Evolutionary conservation across 352 stramenopile genomes (phyloP).

Genomic region (Phytopythium mirpurense): DNA sequence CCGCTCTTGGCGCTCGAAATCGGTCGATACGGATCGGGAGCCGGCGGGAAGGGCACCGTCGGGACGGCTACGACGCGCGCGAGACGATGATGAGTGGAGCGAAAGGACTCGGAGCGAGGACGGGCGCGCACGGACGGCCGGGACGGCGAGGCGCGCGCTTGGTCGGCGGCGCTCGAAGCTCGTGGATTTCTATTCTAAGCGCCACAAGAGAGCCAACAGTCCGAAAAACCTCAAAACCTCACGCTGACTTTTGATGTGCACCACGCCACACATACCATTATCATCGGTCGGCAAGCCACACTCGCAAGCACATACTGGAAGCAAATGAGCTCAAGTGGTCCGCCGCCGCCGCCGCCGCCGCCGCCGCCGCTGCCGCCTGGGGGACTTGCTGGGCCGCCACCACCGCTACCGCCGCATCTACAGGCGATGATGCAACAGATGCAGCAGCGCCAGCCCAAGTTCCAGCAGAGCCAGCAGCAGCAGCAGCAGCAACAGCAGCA

Average conservation of each 20-base stretch:
- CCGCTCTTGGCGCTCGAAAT: not conserved
- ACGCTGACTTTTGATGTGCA: not conserved
- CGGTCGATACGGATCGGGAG: not conserved
- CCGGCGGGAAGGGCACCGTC: not conserved
- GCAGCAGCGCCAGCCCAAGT: constrained; percentile 33
- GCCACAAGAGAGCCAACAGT: not conserved
- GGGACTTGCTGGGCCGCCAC: not conserved
- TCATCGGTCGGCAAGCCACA: too few relatives aligned
- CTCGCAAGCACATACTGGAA: too few relatives aligned
- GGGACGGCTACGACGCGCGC: not conserved
- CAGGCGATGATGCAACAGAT: constrained; percentile 55
- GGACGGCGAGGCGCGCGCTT: too few relatives aligned
- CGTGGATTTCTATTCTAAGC: constrained; percentile 1
- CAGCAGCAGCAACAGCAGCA: constrained; percentile 12
- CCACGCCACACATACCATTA: not conserved
- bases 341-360: constrained; percentile 7
- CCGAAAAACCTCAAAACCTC: constrained; percentile 7
- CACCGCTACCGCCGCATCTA: constrained; percentile 36
- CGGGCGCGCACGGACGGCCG: not conserved
- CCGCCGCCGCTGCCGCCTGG: constrained; percentile 14
- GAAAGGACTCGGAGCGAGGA: not conserved
- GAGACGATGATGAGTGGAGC: not conserved
- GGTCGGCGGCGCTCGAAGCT: not conserved
- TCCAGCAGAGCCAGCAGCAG: constrained; percentile 14
- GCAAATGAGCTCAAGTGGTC: constrained; percentile 7